These are phyloP conservation scores for Leccinum angustisporum DNA, from an alignment of 1,284 basidiomycete genomes.

Conservation along the genomic window DNA sequence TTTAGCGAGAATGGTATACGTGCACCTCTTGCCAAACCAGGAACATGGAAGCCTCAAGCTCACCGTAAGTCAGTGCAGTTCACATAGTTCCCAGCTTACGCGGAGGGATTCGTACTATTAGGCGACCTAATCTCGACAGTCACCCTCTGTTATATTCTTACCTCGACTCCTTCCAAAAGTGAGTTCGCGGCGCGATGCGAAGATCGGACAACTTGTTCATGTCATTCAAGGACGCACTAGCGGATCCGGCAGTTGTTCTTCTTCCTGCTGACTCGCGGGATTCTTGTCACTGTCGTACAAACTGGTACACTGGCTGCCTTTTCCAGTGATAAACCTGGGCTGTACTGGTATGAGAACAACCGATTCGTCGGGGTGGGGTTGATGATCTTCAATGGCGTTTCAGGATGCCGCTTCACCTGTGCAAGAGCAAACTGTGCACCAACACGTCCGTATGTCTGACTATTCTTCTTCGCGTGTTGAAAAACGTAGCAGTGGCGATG, in stretches of 20 bases:
- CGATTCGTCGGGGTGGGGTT: not conserved
- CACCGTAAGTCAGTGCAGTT: not conserved
- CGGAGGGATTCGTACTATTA: constrained; percentile 7
- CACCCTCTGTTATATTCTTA: constrained; percentile 14
- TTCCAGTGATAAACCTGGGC: not conserved
- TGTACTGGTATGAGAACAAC: constrained; percentile 12
- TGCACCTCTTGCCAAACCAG: not conserved
- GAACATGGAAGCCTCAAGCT: not conserved
- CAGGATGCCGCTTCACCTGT: constrained; percentile 13
- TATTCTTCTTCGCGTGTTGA: not conserved
- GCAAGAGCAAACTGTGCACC: constrained; percentile 13
- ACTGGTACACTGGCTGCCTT: constrained; percentile 1
- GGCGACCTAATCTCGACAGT: constrained; percentile 10
- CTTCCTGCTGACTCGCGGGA: constrained; percentile 16
- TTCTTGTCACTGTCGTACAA: constrained; percentile 16
- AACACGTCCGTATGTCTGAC: constrained; percentile 11
- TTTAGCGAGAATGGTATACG: constrained; percentile 3
- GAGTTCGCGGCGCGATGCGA: not conserved
- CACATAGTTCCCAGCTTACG: not conserved
- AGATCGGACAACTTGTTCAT: not conserved
- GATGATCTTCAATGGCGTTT: not conserved
- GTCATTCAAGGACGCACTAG: constrained; percentile 5
- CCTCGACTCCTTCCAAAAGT: constrained; percentile 11
- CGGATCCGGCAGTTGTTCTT: constrained; percentile 10
- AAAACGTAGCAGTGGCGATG: constrained; percentile 8